Evolutionary conservation across 2,329 filamentous ascomycete species (phyloP).

Genomic region (Neurospora sp.): DNA sequence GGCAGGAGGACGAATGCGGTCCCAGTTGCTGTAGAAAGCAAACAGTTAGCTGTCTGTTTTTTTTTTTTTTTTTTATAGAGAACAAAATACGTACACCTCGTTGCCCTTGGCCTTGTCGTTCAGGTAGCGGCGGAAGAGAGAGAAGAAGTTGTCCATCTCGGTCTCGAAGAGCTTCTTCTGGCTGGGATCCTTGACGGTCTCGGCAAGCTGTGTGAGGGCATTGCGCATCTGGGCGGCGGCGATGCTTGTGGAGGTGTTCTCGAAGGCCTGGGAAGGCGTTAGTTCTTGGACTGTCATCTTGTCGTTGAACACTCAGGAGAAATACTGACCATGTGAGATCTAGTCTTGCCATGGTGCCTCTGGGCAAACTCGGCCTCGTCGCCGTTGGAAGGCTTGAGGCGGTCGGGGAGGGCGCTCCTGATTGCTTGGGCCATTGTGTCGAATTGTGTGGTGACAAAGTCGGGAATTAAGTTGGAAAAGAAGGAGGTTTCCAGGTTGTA

Average conservation of each 20-base stretch:
- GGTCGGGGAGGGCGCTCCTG: constrained; percentile 71
- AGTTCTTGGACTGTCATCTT: constrained; percentile 24
- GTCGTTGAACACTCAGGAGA: background rate
- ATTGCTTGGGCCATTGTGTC: constrained; percentile 34
- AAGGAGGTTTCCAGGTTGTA: background rate
- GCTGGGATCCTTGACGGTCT: constrained; percentile 74
- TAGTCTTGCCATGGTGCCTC: constrained; percentile 75
- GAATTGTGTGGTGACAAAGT: background rate
- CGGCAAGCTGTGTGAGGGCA: constrained; percentile 81
- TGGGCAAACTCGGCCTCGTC: constrained; percentile 42
- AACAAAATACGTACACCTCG: constrained; percentile 49
- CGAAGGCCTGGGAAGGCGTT: constrained; percentile 66
- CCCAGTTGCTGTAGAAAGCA: constrained; percentile 64
- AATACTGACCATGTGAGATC: constrained; percentile 71
- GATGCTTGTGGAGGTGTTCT: constrained; percentile 97
- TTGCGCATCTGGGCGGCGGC: constrained; percentile 99
- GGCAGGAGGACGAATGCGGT: constrained; percentile 88
- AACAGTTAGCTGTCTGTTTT: constrained; percentile 12
- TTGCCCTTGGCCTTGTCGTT: constrained; percentile 99
- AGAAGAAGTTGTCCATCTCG: constrained; percentile 99
- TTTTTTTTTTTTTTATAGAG: too few species aligned
- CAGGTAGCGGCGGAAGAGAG: constrained; percentile 93
- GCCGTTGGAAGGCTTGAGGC: constrained; percentile 59
- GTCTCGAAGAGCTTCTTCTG: constrained; percentile 94
- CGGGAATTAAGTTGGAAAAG: background rate